Conservation (phyloP, 257 asterid species). For the Apocynum venetum region DNA sequence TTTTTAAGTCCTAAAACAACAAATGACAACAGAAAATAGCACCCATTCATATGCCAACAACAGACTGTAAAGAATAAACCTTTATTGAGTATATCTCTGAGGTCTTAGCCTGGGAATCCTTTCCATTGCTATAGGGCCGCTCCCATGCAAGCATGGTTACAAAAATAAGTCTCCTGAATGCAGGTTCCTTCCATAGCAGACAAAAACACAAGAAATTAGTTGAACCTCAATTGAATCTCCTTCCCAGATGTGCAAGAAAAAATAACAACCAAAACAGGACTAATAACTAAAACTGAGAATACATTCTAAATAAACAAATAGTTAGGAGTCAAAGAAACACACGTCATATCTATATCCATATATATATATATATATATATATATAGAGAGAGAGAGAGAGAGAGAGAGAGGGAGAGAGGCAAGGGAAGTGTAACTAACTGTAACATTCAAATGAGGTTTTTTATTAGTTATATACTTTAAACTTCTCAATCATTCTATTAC, state of each 20-base stretch:
- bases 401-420: not conserved
- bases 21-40: not conserved
- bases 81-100: slow-evolving; percentile 43
- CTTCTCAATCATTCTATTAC: not conserved
- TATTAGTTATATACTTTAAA: not conserved
- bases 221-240: slow-evolving; percentile 13
- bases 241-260: not conserved
- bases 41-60: not conserved
- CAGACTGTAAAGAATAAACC: slow-evolving; percentile 36
- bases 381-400: no score
- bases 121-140: slow-evolving; percentile 53
- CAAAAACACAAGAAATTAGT: slow-evolving; percentile 18
- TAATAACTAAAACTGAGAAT: not conserved
- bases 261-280: not conserved
- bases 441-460: not conserved
- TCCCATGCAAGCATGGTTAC: slow-evolving; percentile 98
- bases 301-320: not conserved
- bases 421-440: not conserved
- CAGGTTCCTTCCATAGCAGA: slow-evolving; percentile 64
- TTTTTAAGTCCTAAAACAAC: not conserved
- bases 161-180: slow-evolving; percentile 76
- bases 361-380: no score
- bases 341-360: not conserved
- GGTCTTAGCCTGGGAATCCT: slow-evolving; percentile 35
- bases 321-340: not conserved